phyloP scores from a whole-genome alignment of 345 rosid species.

The Eucalyptus sideroxylon region DNA sequence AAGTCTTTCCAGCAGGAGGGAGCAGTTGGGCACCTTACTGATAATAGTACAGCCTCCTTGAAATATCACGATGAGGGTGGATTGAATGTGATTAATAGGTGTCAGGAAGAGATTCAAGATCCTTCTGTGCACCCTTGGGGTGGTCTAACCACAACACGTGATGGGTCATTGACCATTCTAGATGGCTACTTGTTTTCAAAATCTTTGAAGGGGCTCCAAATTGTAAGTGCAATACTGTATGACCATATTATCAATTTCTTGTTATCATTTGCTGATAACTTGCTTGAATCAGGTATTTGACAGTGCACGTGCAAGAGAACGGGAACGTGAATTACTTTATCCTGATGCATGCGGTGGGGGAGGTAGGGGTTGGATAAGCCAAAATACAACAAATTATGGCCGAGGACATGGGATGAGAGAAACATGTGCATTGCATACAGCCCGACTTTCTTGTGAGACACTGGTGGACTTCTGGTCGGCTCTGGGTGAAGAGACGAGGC shows the following conservation, averaged over 20 bases:
- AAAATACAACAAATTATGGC: constrained; percentile 69
- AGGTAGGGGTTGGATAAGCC: constrained; percentile 97
- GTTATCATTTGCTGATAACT: constrained; percentile 18
- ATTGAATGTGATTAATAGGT: constrained; percentile 15
- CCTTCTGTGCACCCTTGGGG: constrained; percentile 94
- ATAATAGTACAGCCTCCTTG: constrained; percentile 16
- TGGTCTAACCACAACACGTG: constrained; percentile 71
- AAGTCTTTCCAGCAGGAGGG: constrained; percentile 65
- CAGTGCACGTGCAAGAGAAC: constrained; percentile 85
- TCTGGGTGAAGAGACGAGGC: constrained; percentile 77
- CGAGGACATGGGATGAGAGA: constrained; percentile 91
- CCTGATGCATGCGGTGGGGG: constrained; percentile 99
- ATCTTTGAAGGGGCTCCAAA: constrained; percentile 63
- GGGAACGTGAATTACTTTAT: constrained; percentile 87
- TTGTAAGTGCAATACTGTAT: constrained; percentile 31
- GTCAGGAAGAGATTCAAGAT: constrained; percentile 52
- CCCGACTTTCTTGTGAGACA: constrained; percentile 86
- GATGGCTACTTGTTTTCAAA: constrained; percentile 66
- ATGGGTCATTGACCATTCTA: constrained; percentile 69
- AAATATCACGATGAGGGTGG: constrained; percentile 27
- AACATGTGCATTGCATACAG: constrained; percentile 88
- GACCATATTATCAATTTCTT: background rate
- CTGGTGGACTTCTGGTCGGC: constrained; percentile 94
- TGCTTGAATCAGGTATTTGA: constrained; percentile 66
- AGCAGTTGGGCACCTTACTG: constrained; percentile 16